Evolutionary conservation across 2,329 filamentous ascomycete species (phyloP).

Genomic region (Paracoccidioides lutzii): DNA sequence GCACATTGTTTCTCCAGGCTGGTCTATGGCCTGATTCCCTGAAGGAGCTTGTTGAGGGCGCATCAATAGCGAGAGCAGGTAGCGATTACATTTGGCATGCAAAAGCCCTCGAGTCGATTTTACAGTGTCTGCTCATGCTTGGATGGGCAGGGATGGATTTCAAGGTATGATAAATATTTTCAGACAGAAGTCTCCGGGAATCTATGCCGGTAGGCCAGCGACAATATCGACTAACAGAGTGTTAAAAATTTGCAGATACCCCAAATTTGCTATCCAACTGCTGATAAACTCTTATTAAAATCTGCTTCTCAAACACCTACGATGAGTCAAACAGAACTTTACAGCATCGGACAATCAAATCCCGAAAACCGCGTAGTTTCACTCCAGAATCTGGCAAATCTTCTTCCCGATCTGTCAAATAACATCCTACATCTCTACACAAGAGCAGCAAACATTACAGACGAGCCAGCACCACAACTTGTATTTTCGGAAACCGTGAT

Average conservation of each 20-base stretch:
- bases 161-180: constrained; percentile 19
- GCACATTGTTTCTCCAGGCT: constrained; percentile 74
- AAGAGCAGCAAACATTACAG: constrained; percentile 39
- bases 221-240: not conserved
- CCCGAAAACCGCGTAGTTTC: constrained; percentile 34
- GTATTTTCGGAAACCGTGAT: constrained; percentile 46
- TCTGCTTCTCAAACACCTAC: constrained; percentile 29
- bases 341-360: constrained; percentile 31
- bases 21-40: constrained; percentile 84
- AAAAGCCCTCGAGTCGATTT: constrained; percentile 79
- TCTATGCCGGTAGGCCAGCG: no score
- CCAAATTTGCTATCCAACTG: constrained; percentile 38
- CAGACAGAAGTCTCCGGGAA: not conserved
- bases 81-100: constrained; percentile 97
- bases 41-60: constrained; percentile 69
- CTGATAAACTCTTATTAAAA: constrained; percentile 36
- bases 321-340: constrained; percentile 26
- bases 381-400: constrained; percentile 38
- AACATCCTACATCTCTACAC: constrained; percentile 45
- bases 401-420: constrained; percentile 44
- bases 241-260: constrained; percentile 32
- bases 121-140: constrained; percentile 70
- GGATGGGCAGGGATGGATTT: constrained; percentile 79
- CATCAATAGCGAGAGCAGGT: constrained; percentile 58
- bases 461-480: constrained; percentile 41